Evolutionary conservation across 2,329 filamentous ascomycete genomes (phyloP), one percentile per base, ranked within the genome.

Genomic region (Fusarium continuum): DNA sequence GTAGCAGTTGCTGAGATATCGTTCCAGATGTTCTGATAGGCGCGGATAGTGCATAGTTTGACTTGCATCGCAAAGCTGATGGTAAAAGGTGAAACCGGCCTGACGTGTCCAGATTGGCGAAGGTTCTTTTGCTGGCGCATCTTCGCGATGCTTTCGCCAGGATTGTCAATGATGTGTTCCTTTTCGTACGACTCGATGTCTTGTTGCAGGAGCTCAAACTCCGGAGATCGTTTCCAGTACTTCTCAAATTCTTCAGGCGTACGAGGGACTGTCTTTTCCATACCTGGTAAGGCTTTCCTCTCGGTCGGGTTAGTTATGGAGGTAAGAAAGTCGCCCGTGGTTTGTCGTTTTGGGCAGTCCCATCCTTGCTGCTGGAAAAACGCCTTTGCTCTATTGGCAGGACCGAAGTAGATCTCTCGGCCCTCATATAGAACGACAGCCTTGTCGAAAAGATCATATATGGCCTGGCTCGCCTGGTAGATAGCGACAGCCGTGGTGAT

Each of bases 371-470:
- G 77, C 67, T 87, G 84, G 58, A 93, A 92, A 74, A 86, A 93
- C 1, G 73, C 72, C 68, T 83, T 87, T 0, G 90, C 90, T 4
- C 79, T 72, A 6, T 70, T 72, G 1, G 86, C 84, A 0, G 84
- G 83, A 0, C 91, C 91, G 65, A 88, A 93, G 77, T 87, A 94
- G 61, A 93, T 93, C 69, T 93, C 85, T 0, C 88, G 83, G 2
- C 91, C 91, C 71, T 93, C 88, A 70, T 93, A 92, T 0, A 93
- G 79, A 0, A 94, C 88, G 0, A 87, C 81, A 1, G 85, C 85
- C 73, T 92, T 93, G 76, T 94, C 90, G 69, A 94, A 93, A 14
- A 86, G 76, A 29, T 91, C 87, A 70, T 90, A 91, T 29, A 89
- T 88, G 32, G 83, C 78, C 69, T 90, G 86, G 14, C 85, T 85